A percentile compares a stretch with the other conserved stretches of the same genome.
phyloP scores from a whole-genome alignment of 768 basidiomycete species.

The Lactarius quietus region DNA sequence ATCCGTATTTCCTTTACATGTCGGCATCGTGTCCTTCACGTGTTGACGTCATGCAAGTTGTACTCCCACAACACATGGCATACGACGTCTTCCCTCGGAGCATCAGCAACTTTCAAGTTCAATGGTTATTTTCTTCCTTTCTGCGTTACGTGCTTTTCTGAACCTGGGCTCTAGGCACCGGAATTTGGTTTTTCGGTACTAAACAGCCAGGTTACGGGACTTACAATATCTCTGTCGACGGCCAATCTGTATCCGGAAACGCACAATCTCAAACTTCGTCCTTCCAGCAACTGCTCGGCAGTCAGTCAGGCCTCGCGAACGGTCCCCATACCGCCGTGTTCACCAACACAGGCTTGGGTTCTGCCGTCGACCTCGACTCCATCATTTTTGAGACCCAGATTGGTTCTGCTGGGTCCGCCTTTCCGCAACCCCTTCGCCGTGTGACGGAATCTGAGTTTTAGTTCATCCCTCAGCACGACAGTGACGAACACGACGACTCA shows the following conservation, averaged over 20 bases:
- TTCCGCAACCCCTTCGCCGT: background rate
- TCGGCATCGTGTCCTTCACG: background rate
- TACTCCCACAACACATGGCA: constrained; percentile 48
- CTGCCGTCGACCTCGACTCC: constrained; percentile 49
- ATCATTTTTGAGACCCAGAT: constrained; percentile 43
- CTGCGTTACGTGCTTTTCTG: background rate
- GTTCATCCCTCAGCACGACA: constrained; percentile 6
- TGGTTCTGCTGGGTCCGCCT: constrained; percentile 38
- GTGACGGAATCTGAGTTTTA: background rate
- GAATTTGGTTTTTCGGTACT: constrained; percentile 50
- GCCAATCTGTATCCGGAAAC: constrained; percentile 36
- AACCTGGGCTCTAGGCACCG: constrained; percentile 35
- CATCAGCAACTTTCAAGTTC: constrained; percentile 49
- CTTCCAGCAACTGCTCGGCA: constrained; percentile 42
- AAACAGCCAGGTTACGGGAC: constrained; percentile 44
- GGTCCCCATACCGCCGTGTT: constrained; percentile 48
- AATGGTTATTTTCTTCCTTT: constrained; percentile 33
- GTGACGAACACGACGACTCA: constrained; percentile 37
- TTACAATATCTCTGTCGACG: constrained; percentile 46
- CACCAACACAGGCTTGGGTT: constrained; percentile 40
- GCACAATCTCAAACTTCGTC: constrained; percentile 33
- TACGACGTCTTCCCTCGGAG: constrained; percentile 41
- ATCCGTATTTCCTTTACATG: background rate
- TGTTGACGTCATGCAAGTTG: constrained; percentile 32
- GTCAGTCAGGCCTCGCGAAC: constrained; percentile 40